Conservation (phyloP, 2,329 filamentous ascomycete genomes). For the Kalmusia sp. region DNA sequence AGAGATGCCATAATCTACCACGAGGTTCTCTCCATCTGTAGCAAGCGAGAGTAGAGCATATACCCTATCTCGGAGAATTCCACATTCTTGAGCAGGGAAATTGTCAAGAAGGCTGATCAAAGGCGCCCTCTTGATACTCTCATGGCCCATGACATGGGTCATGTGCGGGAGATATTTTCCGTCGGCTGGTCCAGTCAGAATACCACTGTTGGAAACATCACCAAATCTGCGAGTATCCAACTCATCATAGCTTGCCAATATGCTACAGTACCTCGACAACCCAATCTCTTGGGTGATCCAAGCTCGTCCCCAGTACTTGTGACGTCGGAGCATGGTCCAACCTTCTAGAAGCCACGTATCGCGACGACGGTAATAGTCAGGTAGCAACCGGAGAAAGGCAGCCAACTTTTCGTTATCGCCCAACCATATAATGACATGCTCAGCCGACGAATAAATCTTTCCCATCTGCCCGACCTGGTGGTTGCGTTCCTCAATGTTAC, state of each 20-base stretch:
- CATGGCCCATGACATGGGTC: neutral
- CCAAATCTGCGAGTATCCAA: neutral
- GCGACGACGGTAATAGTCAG: neutral
- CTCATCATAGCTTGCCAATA: neutral
- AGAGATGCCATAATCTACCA: neutral
- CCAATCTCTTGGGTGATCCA: neutral
- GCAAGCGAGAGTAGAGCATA: neutral
- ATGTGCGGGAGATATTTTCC: neutral
- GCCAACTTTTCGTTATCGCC: constrained; percentile 17
- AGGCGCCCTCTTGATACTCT: neutral
- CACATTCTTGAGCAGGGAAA: neutral
- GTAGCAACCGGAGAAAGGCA: neutral
- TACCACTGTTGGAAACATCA: neutral
- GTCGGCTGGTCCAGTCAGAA: neutral
- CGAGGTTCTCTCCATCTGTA: neutral
- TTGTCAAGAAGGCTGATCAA: neutral
- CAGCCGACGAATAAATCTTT: constrained; percentile 1
- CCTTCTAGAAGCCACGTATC: neutral
- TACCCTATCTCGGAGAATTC: neutral
- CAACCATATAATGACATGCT: constrained; percentile 1
- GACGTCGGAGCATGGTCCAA: neutral
- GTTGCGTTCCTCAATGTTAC: constrained; percentile 3
- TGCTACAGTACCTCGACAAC: neutral
- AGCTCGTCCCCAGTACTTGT: neutral
- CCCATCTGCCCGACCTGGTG: constrained; percentile 12